Evolutionary conservation across 2,329 filamentous ascomycete species (phyloP).

Genomic region (Ilyonectria destructans): DNA sequence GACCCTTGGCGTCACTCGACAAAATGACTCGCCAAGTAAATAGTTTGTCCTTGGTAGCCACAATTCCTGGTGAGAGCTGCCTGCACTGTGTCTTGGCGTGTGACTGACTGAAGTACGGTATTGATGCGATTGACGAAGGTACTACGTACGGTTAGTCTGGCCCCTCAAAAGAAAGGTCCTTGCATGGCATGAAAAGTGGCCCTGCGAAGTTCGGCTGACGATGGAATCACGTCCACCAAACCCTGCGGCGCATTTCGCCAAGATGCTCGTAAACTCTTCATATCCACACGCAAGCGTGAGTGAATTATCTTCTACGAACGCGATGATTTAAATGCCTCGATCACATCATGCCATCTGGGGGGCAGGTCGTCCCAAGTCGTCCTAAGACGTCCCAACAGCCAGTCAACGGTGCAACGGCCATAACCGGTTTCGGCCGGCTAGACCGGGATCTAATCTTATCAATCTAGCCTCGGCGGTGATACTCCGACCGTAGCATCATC

Average conservation of each 20-base stretch:
- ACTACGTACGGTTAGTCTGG: neutral
- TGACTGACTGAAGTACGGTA: neutral
- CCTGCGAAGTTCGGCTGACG: neutral
- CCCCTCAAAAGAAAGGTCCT: neutral
- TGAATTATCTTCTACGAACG: neutral
- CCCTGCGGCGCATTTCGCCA: neutral
- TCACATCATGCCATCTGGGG: slow-evolving; percentile 21
- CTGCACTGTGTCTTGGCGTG: neutral
- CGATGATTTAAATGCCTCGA: slow-evolving; percentile 3
- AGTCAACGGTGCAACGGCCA: slow-evolving; percentile 23
- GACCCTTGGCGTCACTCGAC: neutral
- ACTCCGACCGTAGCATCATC: slow-evolving; percentile 43
- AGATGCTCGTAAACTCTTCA: neutral
- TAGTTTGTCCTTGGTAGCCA: slow-evolving; percentile 5
- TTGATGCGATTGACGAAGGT: neutral
- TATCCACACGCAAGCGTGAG: neutral
- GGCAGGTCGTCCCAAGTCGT: neutral
- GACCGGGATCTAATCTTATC: slow-evolving; percentile 58
- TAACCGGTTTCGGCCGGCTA: slow-evolving; percentile 39
- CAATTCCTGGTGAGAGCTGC: neutral
- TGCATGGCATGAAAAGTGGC: neutral
- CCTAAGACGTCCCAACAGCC: neutral
- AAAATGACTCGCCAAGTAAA: slow-evolving; percentile 1
- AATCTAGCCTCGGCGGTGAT: slow-evolving; percentile 49
- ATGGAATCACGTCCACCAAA: neutral